Base-by-base conservation (phyloP, 352 stramenopile genomes). In the Globisporangium nodosum region DNA sequence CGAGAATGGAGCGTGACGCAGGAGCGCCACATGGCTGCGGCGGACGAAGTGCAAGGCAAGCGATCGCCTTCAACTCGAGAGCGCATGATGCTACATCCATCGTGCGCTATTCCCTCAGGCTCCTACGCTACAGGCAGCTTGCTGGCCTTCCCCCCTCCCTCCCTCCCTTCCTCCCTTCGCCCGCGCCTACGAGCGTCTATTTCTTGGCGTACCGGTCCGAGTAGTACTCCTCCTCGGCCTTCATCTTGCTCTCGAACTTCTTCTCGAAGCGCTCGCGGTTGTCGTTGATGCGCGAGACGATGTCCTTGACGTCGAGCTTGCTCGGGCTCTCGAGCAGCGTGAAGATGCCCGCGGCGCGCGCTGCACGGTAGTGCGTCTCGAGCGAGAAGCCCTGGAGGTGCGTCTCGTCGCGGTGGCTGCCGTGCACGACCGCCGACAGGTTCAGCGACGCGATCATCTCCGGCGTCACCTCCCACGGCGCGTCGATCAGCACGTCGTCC, bases 401-500 rank as follows among this genome's bases (percentile, higher is more conserved):
- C 58, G 87, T 73, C 42, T 81, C 67, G 67, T 94, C 84, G 60
- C 87, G 89, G 75, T 94, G 85, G 24, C 81, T 93, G 56, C 88
- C 92, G 62, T 94, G 81, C 53, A 96, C 80, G 20, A 97, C 90
- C 5, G 88, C 71, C 27, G 73, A 72, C 39, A 97, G 74, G 50
- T 90, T 84, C 18, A 98, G 76, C 50, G 85, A 96, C 47, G 88
- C 88, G 64, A 99, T 92, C 95, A 99, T 98, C 61, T 99, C 94
- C 46, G 88, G 85, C 52, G 95, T 98, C 31, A 99, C 88, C 49
- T 92, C 75, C 68, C 92, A 94, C 37, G 96, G 96, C 47, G 96
- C 96, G 68, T 99, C 97, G 52, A 99, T 99, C 50, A 99, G 73
- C 42, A 99, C 96, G 70, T 99, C 97, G 70, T 99, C 96, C 20